Percentiles rank a stretch among this genome's conserved stretches.
These are phyloP conservation scores for Hibiscus tridactylites DNA, from an alignment of 345 rosid genomes.

Conservation along the genomic window DNA sequence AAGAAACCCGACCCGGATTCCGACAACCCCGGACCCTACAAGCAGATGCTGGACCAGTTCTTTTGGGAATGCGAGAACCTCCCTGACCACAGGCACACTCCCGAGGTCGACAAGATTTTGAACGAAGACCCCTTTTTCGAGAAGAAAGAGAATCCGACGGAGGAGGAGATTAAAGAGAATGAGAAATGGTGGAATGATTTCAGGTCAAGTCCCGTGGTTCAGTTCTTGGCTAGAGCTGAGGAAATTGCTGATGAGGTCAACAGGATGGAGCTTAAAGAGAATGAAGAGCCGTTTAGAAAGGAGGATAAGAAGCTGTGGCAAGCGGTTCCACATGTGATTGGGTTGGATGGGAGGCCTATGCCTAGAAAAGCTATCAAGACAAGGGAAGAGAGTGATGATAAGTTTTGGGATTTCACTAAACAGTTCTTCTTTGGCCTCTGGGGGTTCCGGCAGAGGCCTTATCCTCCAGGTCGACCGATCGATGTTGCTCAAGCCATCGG, in stretches of 20 bases:
- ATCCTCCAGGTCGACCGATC: constrained; percentile 71
- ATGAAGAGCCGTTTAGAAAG: constrained; percentile 44
- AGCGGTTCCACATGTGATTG: constrained; percentile 62
- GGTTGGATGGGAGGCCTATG: constrained; percentile 82
- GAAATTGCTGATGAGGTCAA: constrained; percentile 55
- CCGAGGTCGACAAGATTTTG: constrained; percentile 64
- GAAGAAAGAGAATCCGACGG: constrained; percentile 60
- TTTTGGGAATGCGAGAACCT: constrained; percentile 71
- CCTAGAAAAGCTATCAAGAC: constrained; percentile 74
- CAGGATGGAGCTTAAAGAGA: constrained; percentile 49
- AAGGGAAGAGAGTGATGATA: constrained; percentile 68
- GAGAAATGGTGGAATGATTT: constrained; percentile 67
- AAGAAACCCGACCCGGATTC: constrained; percentile 27
- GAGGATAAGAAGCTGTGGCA: constrained; percentile 75
- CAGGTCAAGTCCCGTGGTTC: constrained; percentile 54
- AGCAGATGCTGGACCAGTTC: constrained; percentile 48
- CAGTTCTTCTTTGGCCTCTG: constrained; percentile 84
- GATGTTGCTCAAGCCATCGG: constrained; percentile 94
- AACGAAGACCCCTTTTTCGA: constrained; percentile 52
- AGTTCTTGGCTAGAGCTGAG: constrained; percentile 54
- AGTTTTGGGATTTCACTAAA: constrained; percentile 84
- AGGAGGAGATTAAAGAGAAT: constrained; percentile 56
- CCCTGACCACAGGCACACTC: constrained; percentile 68
- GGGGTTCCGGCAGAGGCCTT: constrained; percentile 89
- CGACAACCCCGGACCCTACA: constrained; percentile 32